A percentile compares a stretch with the other conserved stretches of the same genome.
These are phyloP conservation scores for Citrullus colocynthis DNA, from an alignment of 306 rosid species.

Conservation along the genomic window DNA sequence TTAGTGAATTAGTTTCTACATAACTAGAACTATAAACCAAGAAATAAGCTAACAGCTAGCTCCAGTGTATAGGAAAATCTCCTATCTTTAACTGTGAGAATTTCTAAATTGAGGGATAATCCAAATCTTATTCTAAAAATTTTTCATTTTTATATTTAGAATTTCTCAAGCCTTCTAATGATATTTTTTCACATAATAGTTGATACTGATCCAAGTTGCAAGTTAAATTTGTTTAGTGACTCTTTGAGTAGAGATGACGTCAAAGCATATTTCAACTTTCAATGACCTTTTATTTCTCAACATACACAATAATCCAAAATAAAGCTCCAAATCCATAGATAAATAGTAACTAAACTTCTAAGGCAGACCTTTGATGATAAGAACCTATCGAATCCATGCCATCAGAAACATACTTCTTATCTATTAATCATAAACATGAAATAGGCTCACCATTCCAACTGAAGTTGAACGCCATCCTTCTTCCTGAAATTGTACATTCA, in stretches of 20 bases:
- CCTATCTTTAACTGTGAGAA: neutral
- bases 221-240: no score
- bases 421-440: neutral
- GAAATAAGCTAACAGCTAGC: neutral
- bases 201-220: no score
- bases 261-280: no score
- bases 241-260: no score
- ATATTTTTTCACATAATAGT: no score
- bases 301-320: no score
- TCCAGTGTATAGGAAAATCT: neutral
- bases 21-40: neutral
- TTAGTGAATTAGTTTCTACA: neutral
- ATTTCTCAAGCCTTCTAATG: neutral
- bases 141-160: neutral
- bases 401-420: neutral
- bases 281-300: no score
- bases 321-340: no score
- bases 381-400: no score
- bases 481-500: slow-evolving; percentile 37
- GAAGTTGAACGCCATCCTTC: slow-evolving; percentile 83
- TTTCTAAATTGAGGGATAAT: neutral
- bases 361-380: no score
- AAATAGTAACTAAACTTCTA: no score
- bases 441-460: slow-evolving; percentile 77
- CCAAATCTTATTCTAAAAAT: neutral